These are phyloP conservation scores for Exobasidium rhododendri DNA, from an alignment of 1,284 basidiomycete genomes.

Conservation along the genomic window DNA sequence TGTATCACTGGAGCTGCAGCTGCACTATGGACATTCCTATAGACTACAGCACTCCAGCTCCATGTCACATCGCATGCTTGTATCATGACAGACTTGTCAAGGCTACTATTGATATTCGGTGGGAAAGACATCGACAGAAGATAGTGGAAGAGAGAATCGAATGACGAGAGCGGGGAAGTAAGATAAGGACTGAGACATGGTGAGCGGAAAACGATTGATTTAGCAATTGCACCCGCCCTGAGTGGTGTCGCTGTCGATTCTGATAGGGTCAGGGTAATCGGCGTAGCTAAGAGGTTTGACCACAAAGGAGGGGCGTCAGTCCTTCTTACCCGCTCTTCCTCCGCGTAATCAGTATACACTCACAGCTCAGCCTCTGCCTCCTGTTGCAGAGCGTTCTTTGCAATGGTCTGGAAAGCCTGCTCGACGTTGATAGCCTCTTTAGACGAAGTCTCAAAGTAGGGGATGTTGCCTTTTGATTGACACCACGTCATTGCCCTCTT, in stretches of 20 bases:
- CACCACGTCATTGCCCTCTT: conserved; percentile 99
- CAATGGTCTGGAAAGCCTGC: conserved; percentile 98
- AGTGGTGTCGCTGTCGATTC: conserved; percentile 86
- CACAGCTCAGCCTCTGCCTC: conserved; percentile 93
- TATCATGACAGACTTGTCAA: no score
- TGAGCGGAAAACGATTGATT: no score
- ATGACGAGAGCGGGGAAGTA: no score
- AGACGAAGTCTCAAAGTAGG: conserved; percentile 98
- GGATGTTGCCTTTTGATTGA: conserved; percentile 98
- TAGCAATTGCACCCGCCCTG: conserved; percentile 91
- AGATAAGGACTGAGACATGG: no score
- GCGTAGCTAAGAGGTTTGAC: conserved; percentile 70
- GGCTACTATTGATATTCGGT: no score
- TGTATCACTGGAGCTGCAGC: not conserved
- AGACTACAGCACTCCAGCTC: not conserved
- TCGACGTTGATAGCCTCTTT: conserved; percentile 99
- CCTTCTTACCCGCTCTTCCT: not conserved
- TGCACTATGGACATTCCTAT: not conserved
- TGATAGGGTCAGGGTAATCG: conserved; percentile 98
- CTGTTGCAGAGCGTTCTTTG: conserved; percentile 95
- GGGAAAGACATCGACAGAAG: no score
- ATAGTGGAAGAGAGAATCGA: no score
- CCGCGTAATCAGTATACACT: conserved; percentile 51
- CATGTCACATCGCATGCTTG: not conserved
- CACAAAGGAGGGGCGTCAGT: conserved; percentile 10